phyloP scores from a whole-genome alignment of 164 flowering plant genomes.

The Dillenia suffruticosa region DNA sequence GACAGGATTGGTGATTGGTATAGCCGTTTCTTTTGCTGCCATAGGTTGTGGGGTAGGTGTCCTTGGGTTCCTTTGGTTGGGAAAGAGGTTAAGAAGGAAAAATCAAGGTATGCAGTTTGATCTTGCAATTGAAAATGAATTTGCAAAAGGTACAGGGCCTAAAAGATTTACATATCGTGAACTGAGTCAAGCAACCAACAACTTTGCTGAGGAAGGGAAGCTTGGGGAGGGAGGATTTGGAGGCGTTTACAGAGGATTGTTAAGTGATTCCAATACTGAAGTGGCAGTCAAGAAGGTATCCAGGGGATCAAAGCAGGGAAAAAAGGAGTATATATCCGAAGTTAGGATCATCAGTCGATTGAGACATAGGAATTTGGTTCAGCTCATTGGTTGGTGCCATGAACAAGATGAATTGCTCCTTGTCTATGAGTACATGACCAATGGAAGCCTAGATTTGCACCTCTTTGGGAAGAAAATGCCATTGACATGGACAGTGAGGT shows the following conservation, averaged over 20 bases:
- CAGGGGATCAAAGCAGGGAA: constrained; percentile 40
- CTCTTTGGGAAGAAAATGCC: constrained; percentile 21
- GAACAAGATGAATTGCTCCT: constrained; percentile 41
- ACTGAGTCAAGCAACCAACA: constrained; percentile 20
- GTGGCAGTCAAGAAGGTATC: constrained; percentile 41
- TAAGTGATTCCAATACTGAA: constrained; percentile 11
- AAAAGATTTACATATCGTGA: constrained; percentile 28
- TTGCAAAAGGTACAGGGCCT: constrained; percentile 37
- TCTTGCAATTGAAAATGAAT: constrained; percentile 25
- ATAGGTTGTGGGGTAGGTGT: constrained; percentile 8
- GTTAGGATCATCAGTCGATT: constrained; percentile 44
- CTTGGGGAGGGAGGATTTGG: constrained; percentile 36
- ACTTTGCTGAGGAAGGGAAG: constrained; percentile 29
- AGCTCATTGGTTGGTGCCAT: constrained; percentile 58
- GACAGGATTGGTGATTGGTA: constrained; percentile 11
- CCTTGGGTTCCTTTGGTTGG: constrained; percentile 4
- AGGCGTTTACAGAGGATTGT: constrained; percentile 37
- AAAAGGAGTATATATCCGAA: constrained; percentile 41
- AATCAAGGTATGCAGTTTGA: constrained; percentile 8
- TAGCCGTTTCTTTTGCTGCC: constrained; percentile 1
- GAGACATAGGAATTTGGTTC: constrained; percentile 46
- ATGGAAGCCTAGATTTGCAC: constrained; percentile 44
- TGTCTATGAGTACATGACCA: constrained; percentile 48
- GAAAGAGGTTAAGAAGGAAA: constrained; percentile 6
- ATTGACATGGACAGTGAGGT: constrained; percentile 30